Base-by-base conservation (phyloP, 148 eudicot genomes). In the Silene latifolia region DNA sequence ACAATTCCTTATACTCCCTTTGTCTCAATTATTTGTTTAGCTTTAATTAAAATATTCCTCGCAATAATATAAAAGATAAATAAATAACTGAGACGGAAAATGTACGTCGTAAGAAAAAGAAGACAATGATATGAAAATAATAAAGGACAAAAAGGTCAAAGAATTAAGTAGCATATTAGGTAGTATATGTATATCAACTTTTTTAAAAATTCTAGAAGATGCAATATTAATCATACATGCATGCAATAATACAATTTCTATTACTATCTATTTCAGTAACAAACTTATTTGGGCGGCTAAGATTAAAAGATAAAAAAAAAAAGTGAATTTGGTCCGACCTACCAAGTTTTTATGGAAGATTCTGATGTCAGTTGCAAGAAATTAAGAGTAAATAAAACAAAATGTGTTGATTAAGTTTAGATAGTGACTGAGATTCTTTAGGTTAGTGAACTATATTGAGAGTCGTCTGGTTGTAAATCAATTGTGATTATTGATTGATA, bases 311-410 rank as follows among this genome's bases (percentile, higher is more conserved):
- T 8, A 27, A 27, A 51, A 51, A 51, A 51, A 51, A 48, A 48
- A 51, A 51, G 17, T 67, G 71, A 67, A 67, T 67, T 44, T 67
- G 54, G 71, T 44, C 71, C 21, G 17, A 67, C 71, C 71, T 67
- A 67, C 71, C 56, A 44, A 46, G 11, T 24, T 67, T 67, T 51
- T 13, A 51, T 44, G 29, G 27, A 8, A 67, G 25, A 8, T 67
- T 67, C 71, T 67, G 4, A 44, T 67, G 71, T 67, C 56, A 67
- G 4, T 67, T 67, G 15, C 14, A 10, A 67, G 56, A 65, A 67
- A 35, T n/a, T 67, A 32, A 48, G 54, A 67, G 17, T 19, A 19
- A n/a, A 13, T 67, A 42, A 42, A 44, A 42, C 13, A 42, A 19
- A 35, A 44, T 8, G 21, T 67, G 54, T 39, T 39, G 44, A 39